phyloP scores from a whole-genome alignment of 1,284 basidiomycete genomes.

The Fomitopsis schrenkii region DNA sequence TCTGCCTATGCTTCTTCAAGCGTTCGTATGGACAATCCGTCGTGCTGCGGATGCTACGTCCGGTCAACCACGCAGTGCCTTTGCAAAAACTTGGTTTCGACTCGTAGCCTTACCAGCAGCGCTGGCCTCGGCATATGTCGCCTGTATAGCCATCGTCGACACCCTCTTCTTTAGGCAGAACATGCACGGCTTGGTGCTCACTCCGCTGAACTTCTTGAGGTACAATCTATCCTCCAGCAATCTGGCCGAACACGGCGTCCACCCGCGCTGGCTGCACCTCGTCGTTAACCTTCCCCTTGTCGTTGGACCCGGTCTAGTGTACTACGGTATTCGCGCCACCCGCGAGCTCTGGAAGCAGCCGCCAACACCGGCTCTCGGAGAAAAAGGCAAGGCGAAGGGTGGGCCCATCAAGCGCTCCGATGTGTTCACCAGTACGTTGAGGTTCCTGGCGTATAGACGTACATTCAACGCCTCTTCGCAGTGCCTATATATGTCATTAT shows the following conservation, averaged over 20 bases:
- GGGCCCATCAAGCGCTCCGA: not conserved
- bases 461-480: conserved; percentile 5
- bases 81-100: conserved; percentile 2
- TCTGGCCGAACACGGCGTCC: conserved; percentile 35
- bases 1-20: conserved; percentile 27
- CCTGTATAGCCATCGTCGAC: conserved; percentile 25
- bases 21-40: conserved; percentile 17
- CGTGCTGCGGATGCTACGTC: not conserved
- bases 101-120: conserved; percentile 14
- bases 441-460: not conserved
- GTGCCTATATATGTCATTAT: conserved; percentile 28
- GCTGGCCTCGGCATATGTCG: conserved; percentile 14
- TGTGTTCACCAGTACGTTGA: not conserved
- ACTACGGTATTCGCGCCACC: conserved; percentile 18
- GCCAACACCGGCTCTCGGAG: not conserved
- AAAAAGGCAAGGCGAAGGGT: not conserved
- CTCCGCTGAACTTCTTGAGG: conserved; percentile 35
- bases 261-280: conserved; percentile 37
- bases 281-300: conserved; percentile 37
- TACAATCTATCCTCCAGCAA: conserved; percentile 36
- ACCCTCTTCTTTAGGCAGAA: conserved; percentile 29
- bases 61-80: not conserved
- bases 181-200: conserved; percentile 21
- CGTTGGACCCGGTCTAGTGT: conserved; percentile 29
- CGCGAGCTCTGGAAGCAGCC: conserved; percentile 6